A percentile compares a stretch with the other conserved stretches of the same genome.
phyloP scores from a whole-genome alignment of 108 stramenopile genomes.

The Nannochloropsis salina region DNA sequence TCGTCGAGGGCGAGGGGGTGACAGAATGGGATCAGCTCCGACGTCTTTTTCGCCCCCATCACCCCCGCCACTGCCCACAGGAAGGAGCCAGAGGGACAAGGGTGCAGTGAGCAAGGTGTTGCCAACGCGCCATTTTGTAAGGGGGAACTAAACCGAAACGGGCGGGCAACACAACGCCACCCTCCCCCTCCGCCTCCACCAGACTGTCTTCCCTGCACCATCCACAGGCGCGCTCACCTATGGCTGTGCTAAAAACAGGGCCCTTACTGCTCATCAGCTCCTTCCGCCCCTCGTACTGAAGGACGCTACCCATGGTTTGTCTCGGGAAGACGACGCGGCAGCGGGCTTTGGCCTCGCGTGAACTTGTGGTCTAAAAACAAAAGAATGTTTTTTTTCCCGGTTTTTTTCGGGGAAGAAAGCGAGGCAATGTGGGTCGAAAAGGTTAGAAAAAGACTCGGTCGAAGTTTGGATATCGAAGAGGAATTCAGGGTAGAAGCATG shows the following conservation, averaged over 20 bases:
- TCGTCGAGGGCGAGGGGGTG: constrained; percentile 54
- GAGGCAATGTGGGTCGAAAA: neutral
- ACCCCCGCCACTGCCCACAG: constrained; percentile 48
- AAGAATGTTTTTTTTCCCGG: constrained; percentile 46
- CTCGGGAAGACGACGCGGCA: constrained; percentile 30
- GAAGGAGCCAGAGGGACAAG: neutral
- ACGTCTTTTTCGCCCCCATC: constrained; percentile 53
- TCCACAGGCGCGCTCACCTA: neutral
- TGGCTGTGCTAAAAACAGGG: constrained; percentile 57
- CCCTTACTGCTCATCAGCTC: constrained; percentile 53
- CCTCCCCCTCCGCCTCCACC: too few species aligned
- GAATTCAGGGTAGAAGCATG: neutral
- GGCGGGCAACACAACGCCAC: neutral
- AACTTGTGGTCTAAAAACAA: neutral
- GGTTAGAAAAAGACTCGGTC: neutral
- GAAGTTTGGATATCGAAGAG: neutral
- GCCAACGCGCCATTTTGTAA: neutral
- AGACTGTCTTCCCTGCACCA: too few species aligned
- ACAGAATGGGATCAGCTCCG: constrained; percentile 57
- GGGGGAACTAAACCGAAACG: neutral
- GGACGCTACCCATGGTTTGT: neutral
- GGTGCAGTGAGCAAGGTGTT: neutral
- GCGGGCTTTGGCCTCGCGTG: constrained; percentile 26
- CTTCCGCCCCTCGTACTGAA: neutral
- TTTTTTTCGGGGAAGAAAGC: constrained; percentile 22